Conservation (phyloP, 2,329 filamentous ascomycete genomes). For the Phaeosphaeria sp. region DNA sequence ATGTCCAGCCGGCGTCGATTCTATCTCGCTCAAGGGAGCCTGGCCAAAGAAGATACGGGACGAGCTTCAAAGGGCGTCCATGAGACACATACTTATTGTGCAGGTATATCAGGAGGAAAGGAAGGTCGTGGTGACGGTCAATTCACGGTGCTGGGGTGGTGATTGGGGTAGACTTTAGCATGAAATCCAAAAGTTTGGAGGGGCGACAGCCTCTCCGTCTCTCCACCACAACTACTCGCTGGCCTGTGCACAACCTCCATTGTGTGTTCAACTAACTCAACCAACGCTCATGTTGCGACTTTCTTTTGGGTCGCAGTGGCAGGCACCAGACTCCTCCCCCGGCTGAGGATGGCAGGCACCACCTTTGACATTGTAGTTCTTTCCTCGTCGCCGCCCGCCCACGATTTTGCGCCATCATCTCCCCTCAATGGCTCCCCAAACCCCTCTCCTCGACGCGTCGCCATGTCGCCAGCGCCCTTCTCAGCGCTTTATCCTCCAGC, state of each 20-base stretch:
- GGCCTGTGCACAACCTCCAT: slow-evolving; percentile 1
- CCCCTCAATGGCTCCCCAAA: slow-evolving; percentile 21
- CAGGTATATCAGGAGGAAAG: neutral
- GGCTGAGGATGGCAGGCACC: slow-evolving; percentile 31
- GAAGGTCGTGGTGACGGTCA: neutral
- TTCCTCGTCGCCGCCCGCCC: slow-evolving; percentile 41
- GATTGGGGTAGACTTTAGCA: neutral
- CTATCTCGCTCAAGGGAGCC: neutral
- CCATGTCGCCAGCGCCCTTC: slow-evolving; percentile 31
- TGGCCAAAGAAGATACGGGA: neutral
- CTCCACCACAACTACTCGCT: neutral
- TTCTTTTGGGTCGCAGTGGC: slow-evolving; percentile 12
- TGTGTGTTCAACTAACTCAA: slow-evolving; percentile 6
- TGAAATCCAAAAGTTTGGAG: neutral
- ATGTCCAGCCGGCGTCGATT: neutral
- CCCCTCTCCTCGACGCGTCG: slow-evolving; percentile 35
- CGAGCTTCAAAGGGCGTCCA: neutral
- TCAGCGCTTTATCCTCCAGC: slow-evolving; percentile 29
- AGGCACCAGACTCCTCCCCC: slow-evolving; percentile 10
- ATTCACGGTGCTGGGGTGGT: neutral
- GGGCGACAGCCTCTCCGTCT: neutral
- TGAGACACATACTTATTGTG: neutral
- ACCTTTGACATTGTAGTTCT: slow-evolving; percentile 36
- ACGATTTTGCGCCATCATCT: slow-evolving; percentile 18
- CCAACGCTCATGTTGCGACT: slow-evolving; percentile 5